These are phyloP conservation scores for Pluteus cervinus DNA, from an alignment of 768 basidiomycete species.

Conservation along the genomic window DNA sequence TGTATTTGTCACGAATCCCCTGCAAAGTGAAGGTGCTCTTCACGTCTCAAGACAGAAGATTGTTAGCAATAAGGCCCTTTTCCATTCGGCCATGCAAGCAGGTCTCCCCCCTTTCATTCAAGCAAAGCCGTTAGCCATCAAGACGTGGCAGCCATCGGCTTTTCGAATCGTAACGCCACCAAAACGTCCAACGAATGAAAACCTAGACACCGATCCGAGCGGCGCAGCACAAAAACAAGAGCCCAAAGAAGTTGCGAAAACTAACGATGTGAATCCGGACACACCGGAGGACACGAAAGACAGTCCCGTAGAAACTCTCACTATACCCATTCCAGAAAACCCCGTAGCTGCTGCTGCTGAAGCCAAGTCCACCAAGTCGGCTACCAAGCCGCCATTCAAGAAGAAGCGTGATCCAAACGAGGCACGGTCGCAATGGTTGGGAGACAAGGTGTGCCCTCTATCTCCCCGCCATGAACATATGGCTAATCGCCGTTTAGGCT, in stretches of 20 bases:
- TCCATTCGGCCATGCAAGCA: conserved; percentile 43
- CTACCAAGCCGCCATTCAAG: conserved; percentile 2
- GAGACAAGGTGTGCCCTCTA: conserved; percentile 61
- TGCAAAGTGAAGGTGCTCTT: conserved; percentile 58
- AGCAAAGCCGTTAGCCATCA: conserved; percentile 61
- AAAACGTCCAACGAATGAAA: too few relatives aligned
- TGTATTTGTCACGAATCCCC: conserved; percentile 65
- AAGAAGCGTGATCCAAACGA: conserved; percentile 24
- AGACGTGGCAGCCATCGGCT: conserved; percentile 57
- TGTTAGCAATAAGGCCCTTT: conserved; percentile 69
- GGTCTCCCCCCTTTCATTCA: conserved; percentile 74
- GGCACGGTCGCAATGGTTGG: conserved; percentile 51
- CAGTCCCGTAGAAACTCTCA: too few relatives aligned
- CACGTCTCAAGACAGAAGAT: conserved; percentile 62
- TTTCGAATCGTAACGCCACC: conserved; percentile 22
- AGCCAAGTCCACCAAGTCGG: conserved; percentile 1
- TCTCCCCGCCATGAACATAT: background rate
- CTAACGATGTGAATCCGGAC: background rate
- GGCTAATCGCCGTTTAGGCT: conserved; percentile 35
- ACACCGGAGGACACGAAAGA: background rate
- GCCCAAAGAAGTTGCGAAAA: conserved; percentile 2
- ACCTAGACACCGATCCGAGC: background rate
- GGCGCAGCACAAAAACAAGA: conserved; percentile 9
- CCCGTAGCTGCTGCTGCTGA: background rate
- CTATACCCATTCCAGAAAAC: too few relatives aligned